These are phyloP conservation scores for Ogataea nonfermentans DNA, from an alignment of 805 yeast species.

Conservation along the genomic window DNA sequence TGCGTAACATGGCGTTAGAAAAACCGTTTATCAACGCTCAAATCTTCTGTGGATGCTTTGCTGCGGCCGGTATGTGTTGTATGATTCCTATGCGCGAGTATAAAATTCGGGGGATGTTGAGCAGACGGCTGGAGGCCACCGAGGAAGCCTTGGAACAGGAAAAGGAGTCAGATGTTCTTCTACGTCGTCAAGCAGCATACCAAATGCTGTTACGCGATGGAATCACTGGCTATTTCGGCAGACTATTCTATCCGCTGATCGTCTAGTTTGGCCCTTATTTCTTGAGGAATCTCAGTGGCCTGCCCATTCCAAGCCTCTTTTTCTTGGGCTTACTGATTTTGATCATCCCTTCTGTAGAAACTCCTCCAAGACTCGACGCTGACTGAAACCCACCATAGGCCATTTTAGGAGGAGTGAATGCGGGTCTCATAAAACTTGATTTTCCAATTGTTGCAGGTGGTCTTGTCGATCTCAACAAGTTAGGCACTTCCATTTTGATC, in stretches of 20 bases:
- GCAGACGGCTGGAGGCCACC: slow-evolving; percentile 15
- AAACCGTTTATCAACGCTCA: slow-evolving; percentile 59
- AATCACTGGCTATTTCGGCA: slow-evolving; percentile 18
- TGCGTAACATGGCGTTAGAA: slow-evolving; percentile 18
- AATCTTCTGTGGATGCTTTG: slow-evolving; percentile 56
- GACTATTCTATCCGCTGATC: slow-evolving; percentile 27
- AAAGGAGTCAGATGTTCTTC: slow-evolving; percentile 5
- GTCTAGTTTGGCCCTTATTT: slow-evolving; percentile 12
- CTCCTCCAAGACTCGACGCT: neutral
- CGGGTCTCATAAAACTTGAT: neutral
- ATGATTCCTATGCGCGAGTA: slow-evolving; percentile 48
- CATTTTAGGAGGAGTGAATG: too few species aligned
- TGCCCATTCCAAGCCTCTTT: slow-evolving; percentile 31
- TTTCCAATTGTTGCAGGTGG: too few species aligned
- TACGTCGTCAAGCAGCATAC: slow-evolving; percentile 18
- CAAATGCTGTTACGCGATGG: slow-evolving; percentile 17
- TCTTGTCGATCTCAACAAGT: neutral
- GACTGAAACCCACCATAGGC: neutral
- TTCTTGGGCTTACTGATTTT: slow-evolving; percentile 5
- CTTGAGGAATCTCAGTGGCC: slow-evolving; percentile 22
- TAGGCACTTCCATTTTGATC: neutral
- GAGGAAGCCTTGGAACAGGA: slow-evolving; percentile 11
- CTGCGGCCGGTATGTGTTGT: slow-evolving; percentile 43
- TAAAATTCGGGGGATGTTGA: slow-evolving; percentile 41
- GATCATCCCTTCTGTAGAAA: neutral